phyloP scores from a whole-genome alignment of 2,329 filamentous ascomycete species.

The Alternaria hordeiaustralica region DNA sequence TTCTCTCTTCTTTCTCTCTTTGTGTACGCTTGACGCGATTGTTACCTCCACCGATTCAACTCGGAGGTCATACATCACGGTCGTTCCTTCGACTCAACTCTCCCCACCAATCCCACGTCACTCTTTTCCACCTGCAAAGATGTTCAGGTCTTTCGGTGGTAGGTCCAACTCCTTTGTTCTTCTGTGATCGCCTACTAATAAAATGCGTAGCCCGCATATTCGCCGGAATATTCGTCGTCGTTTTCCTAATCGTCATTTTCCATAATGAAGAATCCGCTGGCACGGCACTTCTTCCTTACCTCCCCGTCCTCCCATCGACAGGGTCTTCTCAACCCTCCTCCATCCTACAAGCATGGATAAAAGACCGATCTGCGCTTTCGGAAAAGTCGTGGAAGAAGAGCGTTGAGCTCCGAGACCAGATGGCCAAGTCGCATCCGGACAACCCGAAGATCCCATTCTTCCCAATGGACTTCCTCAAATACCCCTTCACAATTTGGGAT shows the following conservation, averaged over 20 bases:
- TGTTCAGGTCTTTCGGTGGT: constrained; percentile 34
- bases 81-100: constrained; percentile 2
- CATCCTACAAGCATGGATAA: constrained; percentile 31
- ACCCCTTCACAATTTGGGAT: constrained; percentile 44
- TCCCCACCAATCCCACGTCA: not conserved
- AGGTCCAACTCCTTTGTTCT: not conserved
- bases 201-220: constrained; percentile 24
- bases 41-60: constrained; percentile 18
- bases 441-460: constrained; percentile 42
- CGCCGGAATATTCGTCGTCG: constrained; percentile 28
- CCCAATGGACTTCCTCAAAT: constrained; percentile 38
- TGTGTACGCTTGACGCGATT: constrained; percentile 4
- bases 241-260: constrained; percentile 35
- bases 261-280: constrained; percentile 31
- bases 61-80: constrained; percentile 9
- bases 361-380: constrained; percentile 38
- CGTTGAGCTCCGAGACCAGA: constrained; percentile 33
- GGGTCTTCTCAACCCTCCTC: constrained; percentile 19
- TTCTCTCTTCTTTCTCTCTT: not conserved
- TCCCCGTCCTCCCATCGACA: constrained; percentile 26
- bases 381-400: constrained; percentile 41
- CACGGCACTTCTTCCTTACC: constrained; percentile 29
- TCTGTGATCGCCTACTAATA: constrained; percentile 6
- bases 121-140: constrained; percentile 6
- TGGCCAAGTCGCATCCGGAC: constrained; percentile 34